Conservation (phyloP, 208 protist genomes). For the Leptomonas seymouri region DNA sequence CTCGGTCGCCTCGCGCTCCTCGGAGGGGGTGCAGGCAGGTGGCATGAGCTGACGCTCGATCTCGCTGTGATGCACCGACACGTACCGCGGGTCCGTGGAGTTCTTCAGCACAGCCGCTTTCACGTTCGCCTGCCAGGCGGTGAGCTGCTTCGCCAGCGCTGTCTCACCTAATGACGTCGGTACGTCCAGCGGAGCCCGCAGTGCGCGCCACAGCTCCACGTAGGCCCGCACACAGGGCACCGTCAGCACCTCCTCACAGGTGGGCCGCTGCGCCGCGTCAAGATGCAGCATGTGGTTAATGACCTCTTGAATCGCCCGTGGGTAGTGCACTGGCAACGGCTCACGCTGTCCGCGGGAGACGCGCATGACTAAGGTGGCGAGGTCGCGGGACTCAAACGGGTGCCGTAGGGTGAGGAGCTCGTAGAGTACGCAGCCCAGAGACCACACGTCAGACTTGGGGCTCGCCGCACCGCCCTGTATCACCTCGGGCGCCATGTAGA, state of each 20-base stretch:
- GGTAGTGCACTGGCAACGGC: slow-evolving; percentile 76
- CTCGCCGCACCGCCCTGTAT: slow-evolving; percentile 74
- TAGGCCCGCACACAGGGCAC: slow-evolving; percentile 56
- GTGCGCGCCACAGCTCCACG: slow-evolving; percentile 37
- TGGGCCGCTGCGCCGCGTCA: slow-evolving; percentile 54
- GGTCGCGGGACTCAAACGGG: slow-evolving; percentile 82
- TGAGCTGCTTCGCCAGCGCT: slow-evolving; percentile 40
- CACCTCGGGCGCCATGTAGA: slow-evolving; percentile 95
- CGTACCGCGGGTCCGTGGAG: slow-evolving; percentile 19
- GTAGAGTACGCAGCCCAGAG: slow-evolving; percentile 92
- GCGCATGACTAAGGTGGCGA: slow-evolving; percentile 74
- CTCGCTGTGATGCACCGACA: slow-evolving; percentile 36
- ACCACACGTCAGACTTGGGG: slow-evolving; percentile 89
- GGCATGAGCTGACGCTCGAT: slow-evolving; percentile 22
- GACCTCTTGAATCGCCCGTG: slow-evolving; percentile 46
- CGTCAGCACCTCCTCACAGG: slow-evolving; percentile 69
- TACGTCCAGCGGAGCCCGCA: slow-evolving; percentile 34
- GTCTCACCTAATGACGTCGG: slow-evolving; percentile 35
- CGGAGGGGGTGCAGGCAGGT: slow-evolving; percentile 46
- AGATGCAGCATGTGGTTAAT: slow-evolving; percentile 69
- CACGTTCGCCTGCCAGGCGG: slow-evolving; percentile 28
- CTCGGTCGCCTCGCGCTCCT: slow-evolving; percentile 42
- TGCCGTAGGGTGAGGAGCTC: slow-evolving; percentile 87
- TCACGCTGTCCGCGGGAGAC: slow-evolving; percentile 71
- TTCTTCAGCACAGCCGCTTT: not conserved